A percentile compares a stretch with the other conserved stretches of the same genome.
These are phyloP conservation scores for Incumbomyces delicatus DNA, from an alignment of 2,329 filamentous ascomycete genomes.

Conservation along the genomic window DNA sequence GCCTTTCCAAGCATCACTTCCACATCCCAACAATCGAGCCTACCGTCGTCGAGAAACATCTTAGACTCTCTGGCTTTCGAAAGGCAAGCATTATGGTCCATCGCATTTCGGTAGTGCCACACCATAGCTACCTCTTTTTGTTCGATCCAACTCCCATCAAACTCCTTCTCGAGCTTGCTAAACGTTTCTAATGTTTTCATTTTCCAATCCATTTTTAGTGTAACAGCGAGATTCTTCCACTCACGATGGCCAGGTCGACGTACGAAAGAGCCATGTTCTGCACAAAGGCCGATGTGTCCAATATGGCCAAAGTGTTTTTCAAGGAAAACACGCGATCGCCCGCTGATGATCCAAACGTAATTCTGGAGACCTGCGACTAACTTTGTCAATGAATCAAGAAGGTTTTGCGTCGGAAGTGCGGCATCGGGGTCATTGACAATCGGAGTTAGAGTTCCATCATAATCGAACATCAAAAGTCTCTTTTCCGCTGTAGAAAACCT, in stretches of 20 bases:
- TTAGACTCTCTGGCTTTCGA: constrained; percentile 75
- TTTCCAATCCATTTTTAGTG: constrained; percentile 87
- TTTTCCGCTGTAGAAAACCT: constrained; percentile 67
- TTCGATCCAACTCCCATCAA: constrained; percentile 85
- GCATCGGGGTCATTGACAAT: constrained; percentile 87
- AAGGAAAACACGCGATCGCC: constrained; percentile 84
- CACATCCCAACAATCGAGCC: constrained; percentile 73
- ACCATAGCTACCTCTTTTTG: constrained; percentile 88
- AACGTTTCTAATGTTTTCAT: constrained; percentile 73
- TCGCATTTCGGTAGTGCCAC: constrained; percentile 91
- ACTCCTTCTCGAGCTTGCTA: constrained; percentile 77
- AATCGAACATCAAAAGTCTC: constrained; percentile 96
- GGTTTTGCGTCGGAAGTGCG: constrained; percentile 74
- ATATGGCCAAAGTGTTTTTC: constrained; percentile 91
- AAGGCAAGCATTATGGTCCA: constrained; percentile 73
- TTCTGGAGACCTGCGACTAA: constrained; percentile 74
- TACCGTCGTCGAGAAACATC: constrained; percentile 66
- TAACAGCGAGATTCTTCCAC: constrained; percentile 85
- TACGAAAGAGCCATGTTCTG: constrained; percentile 95
- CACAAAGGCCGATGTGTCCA: constrained; percentile 77
- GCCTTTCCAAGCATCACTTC: constrained; percentile 97
- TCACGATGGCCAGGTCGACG: constrained; percentile 62
- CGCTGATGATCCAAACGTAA: constrained; percentile 96
- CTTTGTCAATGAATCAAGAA: constrained; percentile 68
- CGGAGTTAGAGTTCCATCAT: constrained; percentile 90